Percentiles rank a stretch among this genome's conserved stretches.
phyloP scores from a whole-genome alignment of 2,329 filamentous ascomycete genomes.

The Fusarium protoensiforme region DNA sequence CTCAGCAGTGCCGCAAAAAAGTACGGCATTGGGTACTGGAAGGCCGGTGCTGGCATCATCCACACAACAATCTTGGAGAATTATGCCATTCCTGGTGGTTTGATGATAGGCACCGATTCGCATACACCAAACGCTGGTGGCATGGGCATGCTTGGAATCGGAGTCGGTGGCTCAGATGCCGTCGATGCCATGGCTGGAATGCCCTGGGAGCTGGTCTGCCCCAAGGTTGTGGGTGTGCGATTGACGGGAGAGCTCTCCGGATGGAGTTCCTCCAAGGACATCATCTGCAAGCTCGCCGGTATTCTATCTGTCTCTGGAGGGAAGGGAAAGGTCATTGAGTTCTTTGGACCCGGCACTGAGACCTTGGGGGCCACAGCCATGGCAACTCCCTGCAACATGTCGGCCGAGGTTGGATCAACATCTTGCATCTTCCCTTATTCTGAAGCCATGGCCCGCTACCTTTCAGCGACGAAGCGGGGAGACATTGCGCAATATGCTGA shows the following conservation, averaged over 20 bases:
- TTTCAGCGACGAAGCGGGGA: constrained; percentile 43
- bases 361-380: constrained; percentile 49
- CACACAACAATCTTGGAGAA: constrained; percentile 55
- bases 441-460: constrained; percentile 46
- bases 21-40: constrained; percentile 57
- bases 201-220: constrained; percentile 49
- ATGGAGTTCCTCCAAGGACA: constrained; percentile 49
- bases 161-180: constrained; percentile 59
- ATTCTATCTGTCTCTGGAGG: constrained; percentile 48
- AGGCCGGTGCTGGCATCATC: constrained; percentile 50
- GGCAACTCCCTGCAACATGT: constrained; percentile 53
- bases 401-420: constrained; percentile 50
- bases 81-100: constrained; percentile 50
- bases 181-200: constrained; percentile 54
- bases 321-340: constrained; percentile 50
- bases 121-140: constrained; percentile 52
- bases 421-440: constrained; percentile 52
- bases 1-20: constrained; percentile 54
- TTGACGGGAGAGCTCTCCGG: constrained; percentile 44
- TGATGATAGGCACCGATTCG: constrained; percentile 51
- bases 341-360: constrained; percentile 48
- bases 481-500: constrained; percentile 27
- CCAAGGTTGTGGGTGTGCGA: constrained; percentile 47
- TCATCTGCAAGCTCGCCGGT: constrained; percentile 51
- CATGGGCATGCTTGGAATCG: constrained; percentile 50